A percentile compares a stretch with the other conserved stretches of the same genome.
Conservation (phyloP, 139 green algal genomes). For the Chlamydomonas applanata region DNA sequence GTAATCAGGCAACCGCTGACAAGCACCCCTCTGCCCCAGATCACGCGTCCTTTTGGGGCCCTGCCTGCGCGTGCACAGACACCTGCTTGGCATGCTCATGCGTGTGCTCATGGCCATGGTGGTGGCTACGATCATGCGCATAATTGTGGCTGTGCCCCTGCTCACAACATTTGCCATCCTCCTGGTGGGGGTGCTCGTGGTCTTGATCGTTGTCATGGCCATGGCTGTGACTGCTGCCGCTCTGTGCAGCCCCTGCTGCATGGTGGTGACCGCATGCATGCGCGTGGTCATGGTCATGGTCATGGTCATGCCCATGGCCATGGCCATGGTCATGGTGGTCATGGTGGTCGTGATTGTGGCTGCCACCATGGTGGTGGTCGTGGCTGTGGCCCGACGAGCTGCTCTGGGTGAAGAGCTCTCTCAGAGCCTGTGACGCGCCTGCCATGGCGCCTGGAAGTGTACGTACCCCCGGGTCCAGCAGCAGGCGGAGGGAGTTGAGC, state of each 20-base stretch:
- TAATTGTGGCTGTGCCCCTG: no score
- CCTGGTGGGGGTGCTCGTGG: no score
- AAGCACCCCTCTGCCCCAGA: no score
- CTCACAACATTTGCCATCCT: no score
- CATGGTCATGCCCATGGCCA: neutral
- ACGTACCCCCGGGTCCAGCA: conserved; percentile 7
- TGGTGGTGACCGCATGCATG: neutral
- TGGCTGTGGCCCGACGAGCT: neutral
- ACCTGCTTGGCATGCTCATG: no score
- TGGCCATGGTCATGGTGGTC: neutral
- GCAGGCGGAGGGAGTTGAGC: conserved; percentile 18
- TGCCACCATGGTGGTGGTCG: neutral
- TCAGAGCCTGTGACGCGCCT: neutral
- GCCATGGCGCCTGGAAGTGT: neutral
- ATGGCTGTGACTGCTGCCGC: neutral
- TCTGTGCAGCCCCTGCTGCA: neutral
- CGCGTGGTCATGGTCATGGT: neutral
- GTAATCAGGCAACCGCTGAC: no score
- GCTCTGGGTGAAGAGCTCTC: neutral
- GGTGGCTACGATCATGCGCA: no score
- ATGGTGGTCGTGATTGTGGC: neutral
- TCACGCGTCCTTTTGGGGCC: no score
- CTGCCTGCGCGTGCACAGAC: no score
- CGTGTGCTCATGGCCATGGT: no score
- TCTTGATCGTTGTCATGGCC: neutral